These are phyloP conservation scores for Boletus rufocinnamomeus DNA, from an alignment of 768 basidiomycete species.

Conservation along the genomic window DNA sequence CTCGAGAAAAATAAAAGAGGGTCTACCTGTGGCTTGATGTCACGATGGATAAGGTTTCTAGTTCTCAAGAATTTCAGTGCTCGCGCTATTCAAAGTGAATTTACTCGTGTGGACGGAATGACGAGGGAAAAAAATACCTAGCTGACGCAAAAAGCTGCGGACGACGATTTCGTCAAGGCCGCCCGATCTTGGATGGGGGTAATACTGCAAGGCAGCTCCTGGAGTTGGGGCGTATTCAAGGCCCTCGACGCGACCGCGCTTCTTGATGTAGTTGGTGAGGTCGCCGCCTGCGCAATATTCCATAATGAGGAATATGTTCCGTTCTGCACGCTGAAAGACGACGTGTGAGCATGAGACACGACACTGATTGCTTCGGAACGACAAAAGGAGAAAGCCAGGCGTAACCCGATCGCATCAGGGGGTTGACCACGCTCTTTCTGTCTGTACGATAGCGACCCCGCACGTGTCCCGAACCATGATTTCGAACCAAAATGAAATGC, in stretches of 20 bases:
- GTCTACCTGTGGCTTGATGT: conserved; percentile 90
- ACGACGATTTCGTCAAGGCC: conserved; percentile 91
- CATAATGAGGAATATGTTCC: conserved; percentile 93
- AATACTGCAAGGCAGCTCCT: conserved; percentile 75
- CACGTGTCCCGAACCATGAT: not conserved
- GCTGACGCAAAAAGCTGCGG: conserved; percentile 88
- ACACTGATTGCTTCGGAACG: not conserved
- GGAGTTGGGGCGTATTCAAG: conserved; percentile 78
- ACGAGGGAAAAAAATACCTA: conserved; percentile 51
- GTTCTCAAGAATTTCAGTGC: conserved; percentile 91
- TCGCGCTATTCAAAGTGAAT: conserved; percentile 62
- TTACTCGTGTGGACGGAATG: not conserved
- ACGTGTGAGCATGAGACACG: conserved; percentile 11
- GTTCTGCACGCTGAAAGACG: conserved; percentile 60
- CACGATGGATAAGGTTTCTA: conserved; percentile 90
- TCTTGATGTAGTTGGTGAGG: conserved; percentile 95
- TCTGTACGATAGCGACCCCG: not conserved
- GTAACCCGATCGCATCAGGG: not conserved
- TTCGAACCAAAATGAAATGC: conserved; percentile 1
- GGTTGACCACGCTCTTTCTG: not conserved
- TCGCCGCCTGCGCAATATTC: conserved; percentile 97
- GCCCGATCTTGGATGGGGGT: conserved; percentile 88
- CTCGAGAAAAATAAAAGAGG: not conserved
- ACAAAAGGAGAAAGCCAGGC: not conserved
- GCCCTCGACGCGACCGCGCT: conserved; percentile 89